A percentile compares a stretch with the other conserved stretches of the same genome.
Conservation (phyloP, 345 rosid species). For the Kandelia obovata region DNA sequence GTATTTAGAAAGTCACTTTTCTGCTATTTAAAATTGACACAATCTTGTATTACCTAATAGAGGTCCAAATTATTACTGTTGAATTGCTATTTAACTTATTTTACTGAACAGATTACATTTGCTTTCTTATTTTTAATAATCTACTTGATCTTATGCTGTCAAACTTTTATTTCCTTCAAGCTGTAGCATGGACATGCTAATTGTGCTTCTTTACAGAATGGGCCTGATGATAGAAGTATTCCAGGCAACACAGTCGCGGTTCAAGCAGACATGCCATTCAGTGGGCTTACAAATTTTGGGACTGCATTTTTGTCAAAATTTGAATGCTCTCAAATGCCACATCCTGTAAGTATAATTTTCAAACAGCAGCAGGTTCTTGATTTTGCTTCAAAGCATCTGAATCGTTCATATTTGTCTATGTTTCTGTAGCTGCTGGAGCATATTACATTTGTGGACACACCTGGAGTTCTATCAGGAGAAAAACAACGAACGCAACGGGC, state of each 20-base stretch:
- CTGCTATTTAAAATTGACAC: no score
- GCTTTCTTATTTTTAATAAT: no score
- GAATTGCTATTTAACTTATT: no score
- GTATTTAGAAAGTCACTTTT: constrained; percentile 33
- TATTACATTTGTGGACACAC: constrained; percentile 90
- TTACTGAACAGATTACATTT: no score
- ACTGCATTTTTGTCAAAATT: constrained; percentile 91
- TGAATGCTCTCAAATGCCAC: constrained; percentile 99
- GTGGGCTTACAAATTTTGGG: constrained; percentile 89
- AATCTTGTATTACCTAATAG: no score
- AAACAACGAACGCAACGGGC: constrained; percentile 93
- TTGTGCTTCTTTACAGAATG: constrained; percentile 53
- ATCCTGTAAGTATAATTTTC: constrained; percentile 54
- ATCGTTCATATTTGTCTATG: constrained; percentile 9
- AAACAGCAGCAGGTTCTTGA: constrained; percentile 1
- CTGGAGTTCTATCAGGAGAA: constrained; percentile 96
- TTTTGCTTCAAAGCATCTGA: constrained; percentile 16
- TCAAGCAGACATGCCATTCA: constrained; percentile 98
- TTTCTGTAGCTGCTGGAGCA: constrained; percentile 78
- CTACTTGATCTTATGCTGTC: no score
- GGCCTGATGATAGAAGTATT: constrained; percentile 95
- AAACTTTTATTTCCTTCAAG: not conserved
- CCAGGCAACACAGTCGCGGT: constrained; percentile 95
- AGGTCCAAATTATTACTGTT: no score
- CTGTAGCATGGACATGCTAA: constrained; percentile 7